Base-by-base conservation (phyloP, 2,329 filamentous ascomycete species). In the Aphanocladium album region DNA sequence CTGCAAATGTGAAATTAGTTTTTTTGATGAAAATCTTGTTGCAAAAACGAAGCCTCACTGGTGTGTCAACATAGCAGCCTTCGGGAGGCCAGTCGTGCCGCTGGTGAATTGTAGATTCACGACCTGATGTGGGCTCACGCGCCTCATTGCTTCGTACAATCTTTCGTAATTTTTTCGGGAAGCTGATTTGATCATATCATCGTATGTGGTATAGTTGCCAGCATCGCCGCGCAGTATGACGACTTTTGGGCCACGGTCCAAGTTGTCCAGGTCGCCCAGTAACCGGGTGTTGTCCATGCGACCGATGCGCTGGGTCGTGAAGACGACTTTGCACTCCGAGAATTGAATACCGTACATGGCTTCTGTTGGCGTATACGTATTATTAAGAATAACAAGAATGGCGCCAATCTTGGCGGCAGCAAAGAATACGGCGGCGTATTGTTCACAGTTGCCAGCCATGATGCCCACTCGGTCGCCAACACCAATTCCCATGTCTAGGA, bases 341-440 rank as follows among this genome's bases (percentile, higher is more conserved):
- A 91, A 90, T 59, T 82, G 81, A 30, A 93, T 73, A 11, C 87
- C 89, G 72, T 89, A 88, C 70, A 86, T 81, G 52, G 88, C 85
- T 73, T 93, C 89, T 1, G 82, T 83, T 2, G 86, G 80, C 1
- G 89, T 93, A 70, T 93, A 93, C 0, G 89, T 93, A 74, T 91
- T 93, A 76, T 93, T 93, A 65, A 93, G 77, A 49, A 92, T 90
- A 30, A 92, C 89, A 57, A 92, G 77, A 50, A 89, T 85, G 51
- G 83, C 86, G 11, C 87, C 87, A 19, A 89, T 80, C 51, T 84
- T 80, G 45, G 86, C 85, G 12, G 85, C 87, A 3, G 87, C 88
- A 65, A 91, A 91, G 77, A 91, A 90, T 17, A 91, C 81, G 2
- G 88, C 81, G 33, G 89, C 74, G 85, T 93, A 93, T 83, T 96